Percentiles rank a stretch among this genome's conserved stretches.
Evolutionary conservation across 1,139 yeast species (phyloP).

Genomic region (Ogataea hybrid): DNA sequence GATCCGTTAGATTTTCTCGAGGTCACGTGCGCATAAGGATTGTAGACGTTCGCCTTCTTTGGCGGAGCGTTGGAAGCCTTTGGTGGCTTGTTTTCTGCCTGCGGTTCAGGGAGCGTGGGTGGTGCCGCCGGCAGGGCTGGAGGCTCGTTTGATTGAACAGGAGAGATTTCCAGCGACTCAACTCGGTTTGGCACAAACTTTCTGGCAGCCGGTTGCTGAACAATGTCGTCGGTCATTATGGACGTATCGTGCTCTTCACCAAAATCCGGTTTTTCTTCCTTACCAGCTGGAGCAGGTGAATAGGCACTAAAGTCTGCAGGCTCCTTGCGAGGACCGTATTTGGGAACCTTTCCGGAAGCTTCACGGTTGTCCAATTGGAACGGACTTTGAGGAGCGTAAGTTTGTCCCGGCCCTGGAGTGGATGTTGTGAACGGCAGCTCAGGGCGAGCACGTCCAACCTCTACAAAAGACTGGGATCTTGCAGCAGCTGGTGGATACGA

Average conservation of each 20-base stretch:
- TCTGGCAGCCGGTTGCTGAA: conserved; percentile 17
- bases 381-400: neutral
- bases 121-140: neutral
- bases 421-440: conserved; percentile 3
- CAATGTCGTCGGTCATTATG: conserved; percentile 12
- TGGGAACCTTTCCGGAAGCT: neutral
- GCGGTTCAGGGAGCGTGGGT: neutral
- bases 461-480: too few relatives aligned
- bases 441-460: neutral
- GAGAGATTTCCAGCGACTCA: conserved; percentile 8
- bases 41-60: conserved; percentile 10
- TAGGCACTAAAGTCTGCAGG: neutral
- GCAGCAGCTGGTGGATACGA: too few relatives aligned
- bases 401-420: conserved; percentile 2
- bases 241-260: conserved; percentile 13
- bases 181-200: conserved; percentile 7
- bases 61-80: neutral
- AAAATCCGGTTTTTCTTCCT: neutral
- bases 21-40: conserved; percentile 17
- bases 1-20: conserved; percentile 24
- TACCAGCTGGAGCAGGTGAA: neutral
- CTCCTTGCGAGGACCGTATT: conserved; percentile 3
- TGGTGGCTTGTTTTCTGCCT: too few relatives aligned
- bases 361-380: neutral
- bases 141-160: conserved; percentile 7